Percentiles rank a stretch among this genome's conserved stretches.
phyloP scores from a whole-genome alignment of 2,329 filamentous ascomycete genomes.

The Ophiostoma himal-ulmi region DNA sequence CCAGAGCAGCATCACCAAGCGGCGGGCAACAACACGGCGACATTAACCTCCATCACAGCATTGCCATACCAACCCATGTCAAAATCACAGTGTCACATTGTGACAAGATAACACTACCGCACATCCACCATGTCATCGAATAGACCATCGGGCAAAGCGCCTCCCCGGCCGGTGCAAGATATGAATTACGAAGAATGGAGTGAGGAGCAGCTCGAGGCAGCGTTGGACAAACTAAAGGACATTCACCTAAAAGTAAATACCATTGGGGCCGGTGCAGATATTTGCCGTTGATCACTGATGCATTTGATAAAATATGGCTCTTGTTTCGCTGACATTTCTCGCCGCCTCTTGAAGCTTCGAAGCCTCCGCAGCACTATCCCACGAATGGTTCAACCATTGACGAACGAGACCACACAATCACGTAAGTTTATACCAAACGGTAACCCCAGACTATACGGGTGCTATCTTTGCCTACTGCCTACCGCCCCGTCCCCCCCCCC shows the following conservation, averaged over 20 bases:
- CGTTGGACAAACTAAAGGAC: slow-evolving; percentile 47
- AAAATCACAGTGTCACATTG: background rate
- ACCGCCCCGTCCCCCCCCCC: no score
- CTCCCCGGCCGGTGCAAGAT: slow-evolving; percentile 8
- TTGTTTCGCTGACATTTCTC: background rate
- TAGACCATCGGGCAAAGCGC: slow-evolving; percentile 12
- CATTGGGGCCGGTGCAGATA: slow-evolving; percentile 10
- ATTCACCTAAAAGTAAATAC: slow-evolving; percentile 48
- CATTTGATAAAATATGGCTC: background rate
- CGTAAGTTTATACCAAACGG: slow-evolving; percentile 38
- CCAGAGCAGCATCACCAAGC: background rate
- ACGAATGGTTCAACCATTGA: slow-evolving; percentile 47
- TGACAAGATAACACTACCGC: background rate
- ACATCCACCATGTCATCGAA: slow-evolving; percentile 23
- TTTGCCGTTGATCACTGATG: background rate
- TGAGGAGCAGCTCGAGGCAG: slow-evolving; percentile 46
- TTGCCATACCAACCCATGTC: background rate
- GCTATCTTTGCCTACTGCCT: background rate
- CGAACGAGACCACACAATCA: slow-evolving; percentile 42
- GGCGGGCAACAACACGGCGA: background rate
- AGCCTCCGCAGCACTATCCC: slow-evolving; percentile 46
- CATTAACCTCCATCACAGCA: background rate
- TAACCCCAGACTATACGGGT: background rate
- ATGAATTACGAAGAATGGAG: slow-evolving; percentile 36
- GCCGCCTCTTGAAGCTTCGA: slow-evolving; percentile 36